Evolutionary conservation across 805 yeast species (phyloP).

Genomic region (Wickerhamiella bombiphila): DNA sequence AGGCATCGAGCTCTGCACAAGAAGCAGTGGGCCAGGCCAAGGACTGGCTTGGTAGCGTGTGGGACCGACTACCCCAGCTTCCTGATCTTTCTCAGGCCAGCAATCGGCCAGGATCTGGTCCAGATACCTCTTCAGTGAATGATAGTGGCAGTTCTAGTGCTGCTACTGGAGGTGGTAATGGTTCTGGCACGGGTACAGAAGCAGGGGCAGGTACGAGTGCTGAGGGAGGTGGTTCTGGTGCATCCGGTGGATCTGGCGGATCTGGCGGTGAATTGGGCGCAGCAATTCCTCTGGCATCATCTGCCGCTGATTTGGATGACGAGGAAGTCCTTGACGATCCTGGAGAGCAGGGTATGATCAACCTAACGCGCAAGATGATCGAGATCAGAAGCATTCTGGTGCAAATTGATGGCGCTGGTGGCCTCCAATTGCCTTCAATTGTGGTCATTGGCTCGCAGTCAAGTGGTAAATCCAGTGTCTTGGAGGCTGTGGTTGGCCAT

Average conservation of each 20-base stretch:
- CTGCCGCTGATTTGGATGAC: constrained; percentile 29
- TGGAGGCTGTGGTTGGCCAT: constrained; percentile 95
- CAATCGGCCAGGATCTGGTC: no score
- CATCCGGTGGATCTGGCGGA: constrained; percentile 11
- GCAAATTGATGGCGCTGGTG: constrained; percentile 59
- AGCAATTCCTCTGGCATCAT: constrained; percentile 42
- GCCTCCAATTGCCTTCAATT: constrained; percentile 77
- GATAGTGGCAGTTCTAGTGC: background rate
- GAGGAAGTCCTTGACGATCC: constrained; percentile 34
- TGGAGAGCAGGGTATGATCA: constrained; percentile 57
- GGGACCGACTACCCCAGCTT: constrained; percentile 20
- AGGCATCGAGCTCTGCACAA: constrained; percentile 57
- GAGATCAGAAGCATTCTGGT: constrained; percentile 74
- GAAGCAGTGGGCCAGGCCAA: constrained; percentile 49
- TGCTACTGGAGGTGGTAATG: constrained; percentile 1
- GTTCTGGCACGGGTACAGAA: constrained; percentile 3
- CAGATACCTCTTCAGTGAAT: no score
- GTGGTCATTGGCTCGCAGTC: constrained; percentile 97
- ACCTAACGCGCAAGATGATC: constrained; percentile 89
- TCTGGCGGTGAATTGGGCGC: constrained; percentile 23
- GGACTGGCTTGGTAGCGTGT: constrained; percentile 29
- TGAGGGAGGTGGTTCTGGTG: background rate
- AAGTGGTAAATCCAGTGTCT: constrained; percentile 91
- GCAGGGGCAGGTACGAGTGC: background rate
- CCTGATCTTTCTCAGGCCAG: constrained; percentile 2